phyloP scores from a whole-genome alignment of 1,139 yeast genomes.

The Pichia norvegensis region DNA sequence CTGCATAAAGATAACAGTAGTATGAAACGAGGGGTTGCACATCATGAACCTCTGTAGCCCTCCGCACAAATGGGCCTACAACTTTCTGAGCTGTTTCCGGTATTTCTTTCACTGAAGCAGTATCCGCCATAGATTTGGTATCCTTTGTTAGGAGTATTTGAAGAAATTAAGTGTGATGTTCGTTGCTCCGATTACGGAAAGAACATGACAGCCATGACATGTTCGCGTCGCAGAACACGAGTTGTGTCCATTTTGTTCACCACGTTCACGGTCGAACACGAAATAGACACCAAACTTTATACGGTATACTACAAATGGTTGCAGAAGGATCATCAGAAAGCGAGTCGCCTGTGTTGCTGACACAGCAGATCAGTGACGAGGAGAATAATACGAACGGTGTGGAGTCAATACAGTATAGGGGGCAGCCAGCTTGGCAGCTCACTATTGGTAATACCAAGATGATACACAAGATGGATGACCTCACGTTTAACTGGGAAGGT shows the following conservation, averaged over 20 bases:
- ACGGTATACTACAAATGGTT: not conserved
- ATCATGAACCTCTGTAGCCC: conserved; percentile 44
- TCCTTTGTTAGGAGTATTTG: not conserved
- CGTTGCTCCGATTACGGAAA: too few species aligned
- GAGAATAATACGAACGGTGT: not conserved
- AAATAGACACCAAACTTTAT: not conserved
- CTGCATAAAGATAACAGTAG: conserved; percentile 54
- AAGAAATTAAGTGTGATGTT: too few species aligned
- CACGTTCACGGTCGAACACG: not conserved
- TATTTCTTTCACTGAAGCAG: conserved; percentile 5
- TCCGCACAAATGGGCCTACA: conserved; percentile 38
- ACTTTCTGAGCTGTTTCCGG: conserved; percentile 31
- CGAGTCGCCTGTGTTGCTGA: not conserved
- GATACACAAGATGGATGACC: conserved; percentile 6
- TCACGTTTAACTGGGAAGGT: conserved; percentile 1
- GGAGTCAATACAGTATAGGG: conserved; percentile 2
- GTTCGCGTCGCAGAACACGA: not conserved
- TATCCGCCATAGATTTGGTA: not conserved
- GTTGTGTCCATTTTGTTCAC: not conserved
- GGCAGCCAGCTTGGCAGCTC: conserved; percentile 11
- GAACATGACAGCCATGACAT: too few species aligned
- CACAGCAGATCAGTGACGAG: not conserved
- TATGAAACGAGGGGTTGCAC: conserved; percentile 51
- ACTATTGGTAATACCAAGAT: not conserved
- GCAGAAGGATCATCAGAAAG: not conserved